Base-by-base conservation (phyloP, 495 filamentous ascomycete species). In the Podospora fimiseda region DNA sequence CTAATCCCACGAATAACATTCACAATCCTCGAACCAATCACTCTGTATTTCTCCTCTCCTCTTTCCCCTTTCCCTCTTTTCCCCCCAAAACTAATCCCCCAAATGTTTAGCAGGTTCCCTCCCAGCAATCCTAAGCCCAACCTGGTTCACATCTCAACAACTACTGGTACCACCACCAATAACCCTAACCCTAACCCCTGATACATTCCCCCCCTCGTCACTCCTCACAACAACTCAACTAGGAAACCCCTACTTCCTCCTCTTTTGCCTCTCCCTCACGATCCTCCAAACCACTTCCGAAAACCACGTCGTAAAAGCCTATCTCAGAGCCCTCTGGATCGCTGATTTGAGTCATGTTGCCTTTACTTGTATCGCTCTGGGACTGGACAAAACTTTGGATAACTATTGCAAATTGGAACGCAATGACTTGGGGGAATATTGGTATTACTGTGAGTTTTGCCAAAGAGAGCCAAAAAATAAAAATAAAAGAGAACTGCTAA, bases 351-450 rank as follows among this genome's bases (percentile, higher is more conserved):
- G 81, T 2, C 87, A 90, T 67, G 59, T 90, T n/a, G 80, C 69
- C 27, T 75, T 82, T 50, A 86, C 83, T 0, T 78, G 70, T 39
- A 69, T 74, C 55, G 78, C 67, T 2, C 74, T 90, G 56, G 85
- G 82, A 3, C 74, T 68, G 55, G 71, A 76, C 2, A 63, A 62
- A 14, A 76, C n/a, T n/a, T n/a, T n/a, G 80, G 46, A 16, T 79
- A 14, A 74, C 83, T 55, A 66, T 85, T 2, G 67, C 57, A 27
- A 68, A 63, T 2, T 91, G 86, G 87, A 89, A 87, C 56, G 63
- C 74, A 21, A 72, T 87, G 69, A 78, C 81, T 1, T 88, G 84
- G 83, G 87, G 87, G 9, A 89, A 90, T 59, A 73, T 91, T 42
- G 84, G 79, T 0, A 67, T 74, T 19, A 89, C 86, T 3, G 76